Evolutionary conservation across 1,284 basidiomycete species (phyloP).

Genomic region (Lignosus rhinocerotis): DNA sequence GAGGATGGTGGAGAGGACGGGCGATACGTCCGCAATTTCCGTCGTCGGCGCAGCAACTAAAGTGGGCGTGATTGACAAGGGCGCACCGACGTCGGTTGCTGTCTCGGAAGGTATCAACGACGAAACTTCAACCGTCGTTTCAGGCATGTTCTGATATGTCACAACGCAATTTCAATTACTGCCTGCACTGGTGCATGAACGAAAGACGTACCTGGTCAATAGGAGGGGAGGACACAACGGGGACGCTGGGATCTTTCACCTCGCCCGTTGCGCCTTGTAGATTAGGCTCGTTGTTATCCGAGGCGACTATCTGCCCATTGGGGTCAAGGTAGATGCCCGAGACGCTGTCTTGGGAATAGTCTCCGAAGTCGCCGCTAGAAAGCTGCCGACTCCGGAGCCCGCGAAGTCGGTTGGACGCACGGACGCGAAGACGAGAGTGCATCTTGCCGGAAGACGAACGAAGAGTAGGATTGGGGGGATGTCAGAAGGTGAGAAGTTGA

Average conservation of each 20-base stretch:
- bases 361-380: not conserved
- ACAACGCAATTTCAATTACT: not conserved
- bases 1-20: no score
- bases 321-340: constrained; percentile 12
- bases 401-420: not conserved
- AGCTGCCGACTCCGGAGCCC: not conserved
- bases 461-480: not conserved
- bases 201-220: not conserved
- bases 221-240: not conserved
- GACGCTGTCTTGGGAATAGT: not conserved
- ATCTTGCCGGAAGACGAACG: constrained; percentile 10
- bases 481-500: not conserved
- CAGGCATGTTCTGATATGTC: not conserved
- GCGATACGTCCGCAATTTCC: no score
- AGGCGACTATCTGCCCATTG: constrained; percentile 13
- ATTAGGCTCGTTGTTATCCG: not conserved
- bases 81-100: not conserved
- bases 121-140: not conserved
- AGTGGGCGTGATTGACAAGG: not conserved
- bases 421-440: not conserved
- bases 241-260: no score
- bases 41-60: not conserved
- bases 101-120: not conserved
- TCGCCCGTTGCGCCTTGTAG: not conserved
- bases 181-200: not conserved